These are phyloP conservation scores for Beverwykella pulmonaria DNA, from an alignment of 495 filamentous ascomycete genomes.

Conservation along the genomic window DNA sequence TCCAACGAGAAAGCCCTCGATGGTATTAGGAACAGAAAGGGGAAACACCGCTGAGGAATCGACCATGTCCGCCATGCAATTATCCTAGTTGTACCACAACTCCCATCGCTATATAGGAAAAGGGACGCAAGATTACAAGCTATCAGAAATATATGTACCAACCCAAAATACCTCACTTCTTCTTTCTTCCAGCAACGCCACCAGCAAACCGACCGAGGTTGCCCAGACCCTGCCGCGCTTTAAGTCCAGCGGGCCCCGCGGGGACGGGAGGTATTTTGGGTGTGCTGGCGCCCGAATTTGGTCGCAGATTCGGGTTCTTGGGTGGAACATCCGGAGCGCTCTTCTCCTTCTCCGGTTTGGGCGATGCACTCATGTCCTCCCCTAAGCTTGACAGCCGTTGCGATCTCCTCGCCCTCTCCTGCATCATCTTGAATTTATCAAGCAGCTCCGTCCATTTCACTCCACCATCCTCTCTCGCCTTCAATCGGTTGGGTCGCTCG, in stretches of 20 bases:
- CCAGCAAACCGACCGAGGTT: constrained; percentile 37
- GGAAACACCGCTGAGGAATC: constrained; percentile 39
- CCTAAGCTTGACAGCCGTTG: constrained; percentile 46
- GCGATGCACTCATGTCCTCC: constrained; percentile 22
- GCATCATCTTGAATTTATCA: constrained; percentile 91
- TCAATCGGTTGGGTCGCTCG: constrained; percentile 81
- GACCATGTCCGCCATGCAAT: neutral
- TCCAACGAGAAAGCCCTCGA: constrained; percentile 27
- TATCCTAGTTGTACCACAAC: neutral
- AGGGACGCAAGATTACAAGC: too few relatives aligned
- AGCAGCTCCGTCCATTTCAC: constrained; percentile 93
- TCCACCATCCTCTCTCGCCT: constrained; percentile 76
- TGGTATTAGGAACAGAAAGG: constrained; percentile 40
- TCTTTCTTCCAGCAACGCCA: constrained; percentile 35
- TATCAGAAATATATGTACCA: neutral
- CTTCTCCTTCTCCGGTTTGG: constrained; percentile 37
- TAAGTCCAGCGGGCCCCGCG: constrained; percentile 16
- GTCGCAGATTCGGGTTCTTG: constrained; percentile 17
- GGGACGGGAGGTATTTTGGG: neutral
- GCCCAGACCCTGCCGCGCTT: constrained; percentile 27
- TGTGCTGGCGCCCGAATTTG: constrained; percentile 5
- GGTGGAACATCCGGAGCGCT: constrained; percentile 26
- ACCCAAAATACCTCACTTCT: constrained; percentile 24
- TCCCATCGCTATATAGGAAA: neutral
- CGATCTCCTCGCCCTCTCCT: constrained; percentile 71